Evolutionary conservation across 2,329 filamentous ascomycete species (phyloP), one percentile per base, ranked within the genome.

Genomic region (Metarhizium guizhouense): DNA sequence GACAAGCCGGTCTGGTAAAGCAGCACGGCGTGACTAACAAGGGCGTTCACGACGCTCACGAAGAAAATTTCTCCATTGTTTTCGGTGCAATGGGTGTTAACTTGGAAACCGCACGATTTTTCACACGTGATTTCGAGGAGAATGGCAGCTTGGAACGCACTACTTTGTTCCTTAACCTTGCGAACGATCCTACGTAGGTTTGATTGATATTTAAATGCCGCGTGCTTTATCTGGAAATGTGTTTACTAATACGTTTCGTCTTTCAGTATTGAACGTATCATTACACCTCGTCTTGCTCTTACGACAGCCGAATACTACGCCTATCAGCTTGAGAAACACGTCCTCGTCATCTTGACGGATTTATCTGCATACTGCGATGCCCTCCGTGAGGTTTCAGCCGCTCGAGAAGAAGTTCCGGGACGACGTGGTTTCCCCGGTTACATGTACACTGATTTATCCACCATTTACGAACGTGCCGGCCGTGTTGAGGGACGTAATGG

Each of bases 361-460:
- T 78, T 99, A 65, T 94, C 94, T 1, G 91, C 94, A 52, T 99
- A 99, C 82, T 99, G 95, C 73, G 94, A 99, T 74, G 95, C 94
- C 62, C 87, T 99, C 62, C 94, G 94, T 83, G 94, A 99, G 76
- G 94, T 99, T 52, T 99, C 94, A 14, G 93, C 94, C 54, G 94
- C 94, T 54, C 85, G 94, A 78, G 94, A 99, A 82, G 94, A 99
- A 85, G 94, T 99, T 47, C 94, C 94, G 45, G 94, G 94, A 81
- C 93, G 94, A 74, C 93, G 94, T 85, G 94, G 94, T 83, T 99
- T 94, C 79, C 94, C 94, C 54, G 94, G 94, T 89, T 99, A 99
- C 83, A 99, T 99, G 94, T 99, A 99, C 81, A 99, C 94, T 64
- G 95, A 99, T 84, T 88, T 99, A 85, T 96, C 94, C 58, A 99